Evolutionary conservation across 768 basidiomycete species (phyloP).

Genomic region (Dioszegia hungarica): DNA sequence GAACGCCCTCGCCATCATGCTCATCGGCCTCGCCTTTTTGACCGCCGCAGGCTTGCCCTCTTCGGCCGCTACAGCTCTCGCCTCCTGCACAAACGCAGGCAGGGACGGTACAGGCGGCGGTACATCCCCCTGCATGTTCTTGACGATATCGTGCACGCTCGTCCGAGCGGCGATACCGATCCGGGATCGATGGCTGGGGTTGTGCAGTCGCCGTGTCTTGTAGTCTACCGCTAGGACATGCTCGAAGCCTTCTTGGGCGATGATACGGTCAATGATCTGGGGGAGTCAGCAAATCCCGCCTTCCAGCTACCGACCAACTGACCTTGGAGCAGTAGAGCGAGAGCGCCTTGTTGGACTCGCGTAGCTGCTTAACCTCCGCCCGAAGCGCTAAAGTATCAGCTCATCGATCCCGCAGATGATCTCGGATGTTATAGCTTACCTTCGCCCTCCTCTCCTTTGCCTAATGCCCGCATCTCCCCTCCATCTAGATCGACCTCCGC

Average conservation of each 20-base stretch:
- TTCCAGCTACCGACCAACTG: not conserved
- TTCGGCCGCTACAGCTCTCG: not conserved
- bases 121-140: conserved; percentile 2
- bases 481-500: conserved; percentile 60
- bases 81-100: not conserved
- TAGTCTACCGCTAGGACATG: conserved; percentile 90
- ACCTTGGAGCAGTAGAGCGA: conserved; percentile 87
- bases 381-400: conserved; percentile 56
- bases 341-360: conserved; percentile 92
- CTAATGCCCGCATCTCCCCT: conserved; percentile 14
- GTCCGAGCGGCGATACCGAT: not conserved
- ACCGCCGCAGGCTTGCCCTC: no score
- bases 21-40: conserved; percentile 39
- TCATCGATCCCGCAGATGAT: not conserved
- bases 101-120: not conserved
- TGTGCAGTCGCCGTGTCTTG: conserved; percentile 31
- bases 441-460: conserved; percentile 29
- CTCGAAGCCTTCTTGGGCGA: conserved; percentile 88
- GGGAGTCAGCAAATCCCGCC: not conserved
- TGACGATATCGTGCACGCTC: conserved; percentile 9
- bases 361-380: conserved; percentile 82
- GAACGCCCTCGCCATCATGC: conserved; percentile 35
- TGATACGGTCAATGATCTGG: conserved; percentile 89
- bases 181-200: not conserved
- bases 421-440: conserved; percentile 5